Evolutionary conservation across 2,329 filamentous ascomycete species (phyloP), one percentile per base, ranked within the genome.

Genomic region (Hansfordia pulvinata): DNA sequence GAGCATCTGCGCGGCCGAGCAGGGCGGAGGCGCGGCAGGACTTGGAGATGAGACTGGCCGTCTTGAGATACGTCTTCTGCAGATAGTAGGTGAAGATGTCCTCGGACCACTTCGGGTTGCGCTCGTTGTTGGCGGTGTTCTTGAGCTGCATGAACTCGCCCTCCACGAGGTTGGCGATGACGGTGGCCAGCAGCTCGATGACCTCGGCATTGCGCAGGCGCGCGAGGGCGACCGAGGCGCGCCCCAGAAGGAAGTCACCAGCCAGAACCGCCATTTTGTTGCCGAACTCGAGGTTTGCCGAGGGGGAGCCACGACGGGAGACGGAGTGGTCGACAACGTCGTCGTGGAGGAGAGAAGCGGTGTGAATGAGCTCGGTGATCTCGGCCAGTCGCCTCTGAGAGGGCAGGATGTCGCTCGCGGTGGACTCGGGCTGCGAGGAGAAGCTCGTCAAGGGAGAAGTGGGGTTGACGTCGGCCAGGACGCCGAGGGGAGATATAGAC

Each of bases 141-240:
- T 93, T 92, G 42, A 98, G 63, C 61, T 98, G 90, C 90, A 98
- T 98, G 60, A 98, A 96, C 55, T 98, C 90, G 46, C 90, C 90
- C 58, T 98, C 90, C 12, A 98, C 86, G 15, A 98, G 63, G 50
- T 98, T 98, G 23, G 90, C 88, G 40, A 98, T 96, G 21, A 96
- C 90, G 1, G 88, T 96, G 4, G 90, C 85, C 17, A 98, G 62
- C 6, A 98, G 68, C 58, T 98, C 90, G 7, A 85, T 84, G 3
- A 98, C 90, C 54, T 98, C 90, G 22, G 86, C 80, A 46, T 98
- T 84, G 17, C 88, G 73, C 32, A 98, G 60, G 21, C 90, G 75
- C 10, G 90, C 90, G 21, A 98, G 67, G 5, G 88, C 88, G 6
- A 96, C 86, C 0, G 90, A 98, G 2, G 90, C 90, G 27, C 90